Evolutionary conservation across 2,329 filamentous ascomycete species (phyloP).

Genomic region (Myriangium duriaei): DNA sequence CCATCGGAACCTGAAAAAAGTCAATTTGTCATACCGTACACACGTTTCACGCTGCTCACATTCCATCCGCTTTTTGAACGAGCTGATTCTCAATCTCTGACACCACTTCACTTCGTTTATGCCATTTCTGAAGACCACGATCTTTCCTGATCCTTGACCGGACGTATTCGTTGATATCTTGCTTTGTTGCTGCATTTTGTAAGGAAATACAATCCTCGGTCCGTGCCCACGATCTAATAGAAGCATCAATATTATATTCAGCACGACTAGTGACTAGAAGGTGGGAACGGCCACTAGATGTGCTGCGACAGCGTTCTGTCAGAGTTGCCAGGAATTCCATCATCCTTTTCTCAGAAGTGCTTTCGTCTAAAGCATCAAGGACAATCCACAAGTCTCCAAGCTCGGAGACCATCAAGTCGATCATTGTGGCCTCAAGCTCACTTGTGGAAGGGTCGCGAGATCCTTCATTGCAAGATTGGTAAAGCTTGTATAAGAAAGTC

Average conservation of each 20-base stretch:
- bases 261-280: slow-evolving; percentile 17
- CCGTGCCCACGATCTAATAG: slow-evolving; percentile 9
- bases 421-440: slow-evolving; percentile 15
- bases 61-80: slow-evolving; percentile 15
- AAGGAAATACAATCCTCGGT: too few species aligned
- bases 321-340: slow-evolving; percentile 10
- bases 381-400: slow-evolving; percentile 20
- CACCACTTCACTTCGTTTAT: slow-evolving; percentile 11
- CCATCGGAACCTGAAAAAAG: slow-evolving; percentile 18
- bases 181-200: too few species aligned
- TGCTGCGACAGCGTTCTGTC: slow-evolving; percentile 11
- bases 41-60: slow-evolving; percentile 13
- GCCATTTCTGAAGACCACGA: slow-evolving; percentile 14
- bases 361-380: slow-evolving; percentile 26
- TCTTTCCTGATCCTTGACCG: slow-evolving; percentile 10
- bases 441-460: slow-evolving; percentile 10
- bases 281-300: slow-evolving; percentile 11
- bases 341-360: slow-evolving; percentile 6
- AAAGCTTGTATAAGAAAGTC: slow-evolving; percentile 14
- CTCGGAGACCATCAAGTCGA: slow-evolving; percentile 10
- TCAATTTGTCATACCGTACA: background rate
- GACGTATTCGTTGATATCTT: slow-evolving; percentile 9
- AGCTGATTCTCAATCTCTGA: slow-evolving; percentile 14
- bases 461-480: slow-evolving; percentile 9
- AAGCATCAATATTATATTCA: slow-evolving; percentile 12